Evolutionary conservation across 306 rosid genomes (phyloP), one percentile per base, ranked within the genome.

Genomic region (Vigna mungo): DNA sequence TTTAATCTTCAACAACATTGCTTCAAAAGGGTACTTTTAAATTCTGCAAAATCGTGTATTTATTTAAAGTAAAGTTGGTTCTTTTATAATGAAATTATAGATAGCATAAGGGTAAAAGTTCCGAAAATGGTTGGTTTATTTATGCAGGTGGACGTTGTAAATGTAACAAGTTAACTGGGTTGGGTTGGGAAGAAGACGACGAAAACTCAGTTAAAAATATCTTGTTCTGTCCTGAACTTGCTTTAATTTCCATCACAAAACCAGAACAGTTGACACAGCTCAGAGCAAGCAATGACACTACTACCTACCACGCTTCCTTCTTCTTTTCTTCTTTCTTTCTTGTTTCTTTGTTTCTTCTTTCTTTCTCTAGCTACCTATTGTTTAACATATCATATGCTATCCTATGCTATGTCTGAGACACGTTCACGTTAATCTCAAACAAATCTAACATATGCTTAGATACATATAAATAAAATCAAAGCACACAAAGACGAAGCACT

Each of bases 401-500:
- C 17, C 5, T 44, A 44, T 12, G 49, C 18, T 48, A 11, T 47
- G n/a, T 20, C 23, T n/a, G 9, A 18, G 3, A 39, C 27, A 41
- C 41, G 7, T 2, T 61, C 67, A 74, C 20, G 34, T 23, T 37
- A 16, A 54, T 65, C 20, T 30, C 20, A 54, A 37, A 21, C 17
- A 48, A 25, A 49, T 54, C 2, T 32, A 46, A 47, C 27, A 18
- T 54, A 65, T 54, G 59, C 41, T 71, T 69, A 82, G 59, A 70
- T 81, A 67, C 53, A 36, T 72, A 69, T 85, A 78, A 80, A 61
- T 72, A 79, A 67, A 52, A 83, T 79, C 83, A 82, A 78, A 70
- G 4, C 77, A 20, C 71, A 84, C 87, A 47, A 80, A 53, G 97
- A 89, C 96, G 90, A 74, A 58, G 4, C 65, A 77, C 91, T 77